A percentile compares a stretch with the other conserved stretches of the same genome.
Conservation (phyloP, 2,329 filamentous ascomycete species). For the Myriosclerotinia duriaeana region DNA sequence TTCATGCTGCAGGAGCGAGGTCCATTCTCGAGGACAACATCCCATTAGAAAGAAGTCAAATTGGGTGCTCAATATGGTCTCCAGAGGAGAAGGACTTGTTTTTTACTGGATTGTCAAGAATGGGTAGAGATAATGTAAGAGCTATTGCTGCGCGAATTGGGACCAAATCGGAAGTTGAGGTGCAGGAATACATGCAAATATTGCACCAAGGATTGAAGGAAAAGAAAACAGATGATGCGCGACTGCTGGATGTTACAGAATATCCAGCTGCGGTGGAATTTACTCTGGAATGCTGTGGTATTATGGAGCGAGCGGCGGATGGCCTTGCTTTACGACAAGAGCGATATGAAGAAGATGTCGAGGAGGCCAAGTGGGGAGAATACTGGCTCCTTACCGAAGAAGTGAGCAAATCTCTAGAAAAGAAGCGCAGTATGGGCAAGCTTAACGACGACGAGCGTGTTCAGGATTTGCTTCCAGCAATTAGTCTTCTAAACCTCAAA, state of each 20-base stretch:
- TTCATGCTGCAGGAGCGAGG: constrained; percentile 50
- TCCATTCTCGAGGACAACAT: constrained; percentile 37
- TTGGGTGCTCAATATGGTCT: constrained; percentile 72
- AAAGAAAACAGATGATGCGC: constrained; percentile 28
- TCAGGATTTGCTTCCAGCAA: constrained; percentile 47
- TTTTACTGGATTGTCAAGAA: constrained; percentile 62
- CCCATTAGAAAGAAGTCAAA: constrained; percentile 51
- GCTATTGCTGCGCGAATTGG: constrained; percentile 63
- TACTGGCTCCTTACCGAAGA: constrained; percentile 61
- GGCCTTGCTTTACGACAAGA: constrained; percentile 65
- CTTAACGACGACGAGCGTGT: constrained; percentile 33
- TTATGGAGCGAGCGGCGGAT: constrained; percentile 68
- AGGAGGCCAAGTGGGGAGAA: constrained; percentile 59
- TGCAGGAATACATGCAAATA: constrained; percentile 65
- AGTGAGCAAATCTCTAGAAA: constrained; percentile 30
- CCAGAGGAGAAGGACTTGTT: constrained; percentile 67
- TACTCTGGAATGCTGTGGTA: constrained; percentile 60
- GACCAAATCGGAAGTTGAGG: constrained; percentile 73
- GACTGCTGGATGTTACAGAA: constrained; percentile 51
- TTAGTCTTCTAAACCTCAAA: constrained; percentile 57
- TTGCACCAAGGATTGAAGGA: constrained; percentile 52
- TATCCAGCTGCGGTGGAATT: constrained; percentile 74
- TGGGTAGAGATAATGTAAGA: constrained; percentile 61
- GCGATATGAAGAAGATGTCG: constrained; percentile 57
- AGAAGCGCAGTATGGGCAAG: constrained; percentile 26